Percentiles rank a stretch among this genome's conserved stretches.
These are phyloP conservation scores for Russula sp. DNA, from an alignment of 768 basidiomycete species.

Conservation along the genomic window DNA sequence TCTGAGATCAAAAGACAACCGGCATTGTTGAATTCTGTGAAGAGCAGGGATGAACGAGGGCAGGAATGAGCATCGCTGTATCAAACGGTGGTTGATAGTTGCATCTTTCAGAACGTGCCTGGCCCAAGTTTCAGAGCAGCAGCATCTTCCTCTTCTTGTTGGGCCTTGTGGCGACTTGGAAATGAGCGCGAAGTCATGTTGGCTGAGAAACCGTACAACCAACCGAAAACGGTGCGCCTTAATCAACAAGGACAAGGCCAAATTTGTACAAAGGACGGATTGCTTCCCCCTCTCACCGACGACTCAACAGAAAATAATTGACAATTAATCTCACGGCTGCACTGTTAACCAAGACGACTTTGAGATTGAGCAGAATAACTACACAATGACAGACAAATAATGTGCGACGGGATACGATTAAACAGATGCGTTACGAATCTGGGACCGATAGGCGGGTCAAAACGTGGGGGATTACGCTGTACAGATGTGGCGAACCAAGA, in stretches of 20 bases:
- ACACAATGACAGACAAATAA: conserved; percentile 69
- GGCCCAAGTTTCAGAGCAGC: conserved; percentile 78
- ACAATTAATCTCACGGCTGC: background rate
- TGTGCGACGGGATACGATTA: conserved; percentile 60
- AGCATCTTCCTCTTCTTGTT: conserved; percentile 81
- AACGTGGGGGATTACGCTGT: conserved; percentile 36
- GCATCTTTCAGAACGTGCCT: conserved; percentile 42
- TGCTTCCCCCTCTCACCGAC: background rate
- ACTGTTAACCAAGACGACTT: conserved; percentile 28
- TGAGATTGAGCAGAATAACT: conserved; percentile 51
- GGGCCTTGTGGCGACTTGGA: conserved; percentile 60
- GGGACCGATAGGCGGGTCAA: conserved; percentile 34
- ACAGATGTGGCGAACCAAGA: conserved; percentile 37
- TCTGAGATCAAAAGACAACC: conserved; percentile 90
- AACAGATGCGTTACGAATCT: conserved; percentile 49
- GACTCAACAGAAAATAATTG: background rate
- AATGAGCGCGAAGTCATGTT: conserved; percentile 51
- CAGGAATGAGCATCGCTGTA: conserved; percentile 7
- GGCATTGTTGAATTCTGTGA: conserved; percentile 82
- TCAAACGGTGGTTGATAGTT: background rate
- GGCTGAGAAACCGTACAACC: background rate
- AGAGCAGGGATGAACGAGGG: conserved; percentile 33
- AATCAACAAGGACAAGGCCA: conserved; percentile 5
- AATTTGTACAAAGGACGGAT: conserved; percentile 6
- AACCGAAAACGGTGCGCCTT: background rate